Base-by-base conservation (phyloP, 2,329 filamentous ascomycete genomes). In the Sporothrix humicola region DNA sequence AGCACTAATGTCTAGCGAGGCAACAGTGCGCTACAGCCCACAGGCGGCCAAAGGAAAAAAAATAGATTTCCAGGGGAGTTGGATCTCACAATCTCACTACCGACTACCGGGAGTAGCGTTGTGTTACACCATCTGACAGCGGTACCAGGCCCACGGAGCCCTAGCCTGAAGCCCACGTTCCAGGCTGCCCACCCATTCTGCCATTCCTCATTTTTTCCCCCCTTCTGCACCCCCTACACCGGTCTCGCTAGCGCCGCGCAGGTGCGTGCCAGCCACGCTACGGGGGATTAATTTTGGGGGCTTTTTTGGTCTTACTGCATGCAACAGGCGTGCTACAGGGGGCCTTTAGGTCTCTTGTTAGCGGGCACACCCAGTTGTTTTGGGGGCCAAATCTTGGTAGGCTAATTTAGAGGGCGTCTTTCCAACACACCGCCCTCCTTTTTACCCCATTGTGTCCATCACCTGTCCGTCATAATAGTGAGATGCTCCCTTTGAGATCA, bases 21-120 rank as follows among this genome's bases (percentile, higher is more conserved):
- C 59, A 48, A 31, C 46, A 66, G 70, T 61, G 69, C 70, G 59
- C 70, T 65, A 72, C 69, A 66, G 59, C 48, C 58, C 42, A 31
- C 44, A 66, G 42, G 61, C 42, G 31, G 5, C 26, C 58, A 61
- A 37, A 37, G 4, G n/a, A 8, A 61, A 59, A 42, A 42, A 7
- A 4, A 56, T 12, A 56, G 52, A 5, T 37, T 15, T 20, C 8
- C 52, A 17, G 20, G 7, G 20, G 44, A 37, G 3, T 37, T 37
- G 31, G 31, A 37, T 37, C 31, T 37, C 31, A 37, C 4, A 37
- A 52, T 68, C 44, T 17, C 44, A 52, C 44, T 31, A 68, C 23
- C 4, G 17, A n/a, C 15, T 56, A 56, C n/a, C 52, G 31, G 15
- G 5, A 66, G 37, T 69, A 69, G 46, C 15, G 65, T 37, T 37